Conservation (phyloP, 2,329 filamentous ascomycete genomes). For the Diaporthe humulicola region DNA sequence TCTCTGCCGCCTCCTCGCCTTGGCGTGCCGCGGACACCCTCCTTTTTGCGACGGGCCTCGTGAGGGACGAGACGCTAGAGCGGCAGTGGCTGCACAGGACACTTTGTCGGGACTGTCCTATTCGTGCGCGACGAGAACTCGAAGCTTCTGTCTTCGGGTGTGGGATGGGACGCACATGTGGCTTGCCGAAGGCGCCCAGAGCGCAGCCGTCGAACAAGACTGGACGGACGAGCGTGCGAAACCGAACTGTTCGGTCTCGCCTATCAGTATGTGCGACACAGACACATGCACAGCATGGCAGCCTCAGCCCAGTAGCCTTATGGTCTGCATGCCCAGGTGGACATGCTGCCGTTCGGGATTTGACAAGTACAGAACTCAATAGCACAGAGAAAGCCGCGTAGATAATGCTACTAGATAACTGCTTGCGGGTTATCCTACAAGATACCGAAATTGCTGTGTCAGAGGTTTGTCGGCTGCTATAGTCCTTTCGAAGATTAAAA, state of each 20-base stretch:
- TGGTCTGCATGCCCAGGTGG: not conserved
- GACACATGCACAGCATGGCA: slow-evolving; percentile 8
- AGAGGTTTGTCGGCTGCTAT: not conserved
- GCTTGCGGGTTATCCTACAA: not conserved
- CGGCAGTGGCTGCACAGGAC: slow-evolving; percentile 15
- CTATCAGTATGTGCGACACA: slow-evolving; percentile 3
- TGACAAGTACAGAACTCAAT: not conserved
- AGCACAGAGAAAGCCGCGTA: not conserved
- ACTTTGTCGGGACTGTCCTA: not conserved
- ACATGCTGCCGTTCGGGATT: not conserved
- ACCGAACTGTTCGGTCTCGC: slow-evolving; percentile 34
- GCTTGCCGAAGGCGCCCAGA: slow-evolving; percentile 26
- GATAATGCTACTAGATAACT: not conserved
- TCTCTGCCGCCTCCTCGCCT: slow-evolving; percentile 2
- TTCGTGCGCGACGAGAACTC: slow-evolving; percentile 19
- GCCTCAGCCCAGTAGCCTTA: slow-evolving; percentile 32
- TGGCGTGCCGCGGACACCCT: not conserved
- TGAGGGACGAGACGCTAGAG: slow-evolving; percentile 18
- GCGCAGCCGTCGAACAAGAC: not conserved
- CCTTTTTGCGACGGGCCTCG: not conserved
- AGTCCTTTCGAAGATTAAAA: too few species aligned
- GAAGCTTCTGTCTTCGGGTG: slow-evolving; percentile 12
- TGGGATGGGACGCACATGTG: slow-evolving; percentile 4
- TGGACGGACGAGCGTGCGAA: not conserved
- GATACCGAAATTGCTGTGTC: not conserved